Percentiles rank a stretch among this genome's conserved stretches.
phyloP scores from a whole-genome alignment of 257 asterid species.

The Ocimum tenuiflorum region DNA sequence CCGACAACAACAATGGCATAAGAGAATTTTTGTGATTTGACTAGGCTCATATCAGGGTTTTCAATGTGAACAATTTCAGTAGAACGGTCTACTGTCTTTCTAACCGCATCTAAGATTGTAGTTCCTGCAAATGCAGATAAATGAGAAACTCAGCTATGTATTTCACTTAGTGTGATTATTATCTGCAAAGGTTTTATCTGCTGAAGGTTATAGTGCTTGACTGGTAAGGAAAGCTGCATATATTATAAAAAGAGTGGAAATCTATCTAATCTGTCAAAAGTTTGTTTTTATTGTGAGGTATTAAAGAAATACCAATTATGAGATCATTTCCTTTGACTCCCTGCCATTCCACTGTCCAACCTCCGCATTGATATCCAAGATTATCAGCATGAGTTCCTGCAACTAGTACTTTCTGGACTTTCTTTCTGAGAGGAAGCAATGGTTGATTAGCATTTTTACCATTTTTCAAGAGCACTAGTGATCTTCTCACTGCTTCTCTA shows the following conservation, averaged over 20 bases:
- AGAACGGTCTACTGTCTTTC: constrained; percentile 38
- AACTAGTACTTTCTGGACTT: constrained; percentile 36
- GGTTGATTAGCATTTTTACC: constrained; percentile 29
- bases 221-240: too few species aligned
- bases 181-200: neutral
- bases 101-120: constrained; percentile 42
- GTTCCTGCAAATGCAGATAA: constrained; percentile 37
- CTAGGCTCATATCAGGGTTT: constrained; percentile 26
- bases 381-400: constrained; percentile 54
- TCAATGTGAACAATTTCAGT: constrained; percentile 33
- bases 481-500: constrained; percentile 55
- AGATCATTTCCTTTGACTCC: constrained; percentile 46
- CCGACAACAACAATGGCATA: constrained; percentile 54
- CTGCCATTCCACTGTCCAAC: constrained; percentile 62
- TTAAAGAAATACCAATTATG: constrained; percentile 34
- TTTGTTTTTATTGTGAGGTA: neutral
- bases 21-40: constrained; percentile 31
- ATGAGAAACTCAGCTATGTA: neutral
- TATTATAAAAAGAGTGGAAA: too few species aligned
- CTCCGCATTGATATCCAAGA: constrained; percentile 63
- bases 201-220: neutral
- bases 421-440: constrained; percentile 46
- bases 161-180: too few species aligned
- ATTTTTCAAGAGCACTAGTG: constrained; percentile 59
- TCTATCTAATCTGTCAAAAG: neutral